Evolutionary conservation across 176 grass and related monocot genomes (phyloP), one percentile per base, ranked within the genome.

Genomic region (Luzula sylvatica): DNA sequence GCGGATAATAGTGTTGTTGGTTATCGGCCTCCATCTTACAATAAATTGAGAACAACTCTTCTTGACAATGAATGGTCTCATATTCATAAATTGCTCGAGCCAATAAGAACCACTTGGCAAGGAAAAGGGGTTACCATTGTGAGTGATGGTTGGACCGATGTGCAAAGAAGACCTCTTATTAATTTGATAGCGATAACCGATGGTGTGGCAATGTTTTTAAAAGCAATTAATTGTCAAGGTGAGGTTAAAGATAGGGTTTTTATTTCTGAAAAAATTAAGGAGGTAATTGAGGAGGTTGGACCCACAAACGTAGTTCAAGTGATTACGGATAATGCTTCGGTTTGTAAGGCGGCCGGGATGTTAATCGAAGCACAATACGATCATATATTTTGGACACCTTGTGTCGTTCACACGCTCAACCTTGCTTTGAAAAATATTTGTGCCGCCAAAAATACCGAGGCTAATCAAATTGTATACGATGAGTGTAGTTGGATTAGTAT

Each of bases 351-450:
- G 1, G 56, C 20, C 5, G 55, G 29, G 19, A 20, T 19, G 29
- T n/a, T 62, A 7, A 35, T 63, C 52, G 46, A 53, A 20, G 26
- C 42, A 38, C 25, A 62, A 42, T 42, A 49, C 42, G 11, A 7
- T 6, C 14, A 52, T 42, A 9, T 53, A 3, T 63, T 59, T 53
- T 63, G 21, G 56, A 50, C 46, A 38, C 8, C 32, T 19, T 63
- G 30, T 29, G 30, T 43, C 8, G 28, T 72, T 13, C 46, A 73
- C 2, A 29, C 35, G 5, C 28, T 55, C 0, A 35, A 73, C 39
- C 42, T 38, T 26, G 47, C 23, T 29, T 40, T 55, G 0, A 61
- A 65, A 16, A 59, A 72, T 48, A 72, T 62, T 41, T 72, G 29
- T 41, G 19, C 0, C 2, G 11, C 26, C 6, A 27, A 46, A 22